phyloP scores from a whole-genome alignment of 2,329 filamentous ascomycete genomes.

The Aspergillus ochraceoroseus region DNA sequence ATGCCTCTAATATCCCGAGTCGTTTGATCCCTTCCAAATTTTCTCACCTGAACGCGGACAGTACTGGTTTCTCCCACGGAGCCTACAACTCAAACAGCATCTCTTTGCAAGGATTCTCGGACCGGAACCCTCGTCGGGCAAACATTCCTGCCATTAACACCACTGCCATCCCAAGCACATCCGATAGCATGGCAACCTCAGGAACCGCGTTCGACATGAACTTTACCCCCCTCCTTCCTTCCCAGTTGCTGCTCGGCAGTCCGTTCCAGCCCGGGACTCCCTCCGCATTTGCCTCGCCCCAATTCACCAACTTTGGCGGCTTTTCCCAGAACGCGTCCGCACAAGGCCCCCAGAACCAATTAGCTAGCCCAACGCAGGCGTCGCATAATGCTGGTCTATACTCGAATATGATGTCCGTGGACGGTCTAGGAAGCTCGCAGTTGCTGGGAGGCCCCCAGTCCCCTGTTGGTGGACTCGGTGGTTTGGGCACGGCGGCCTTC shows the following conservation, averaged over 20 bases:
- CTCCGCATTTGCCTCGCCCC: conserved; percentile 79
- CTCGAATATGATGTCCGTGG: conserved; percentile 79
- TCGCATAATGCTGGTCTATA: conserved; percentile 69
- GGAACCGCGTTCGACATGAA: conserved; percentile 95
- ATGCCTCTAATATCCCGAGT: conserved; percentile 60
- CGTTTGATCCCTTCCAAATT: conserved; percentile 72
- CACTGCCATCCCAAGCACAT: conserved; percentile 55
- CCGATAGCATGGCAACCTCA: conserved; percentile 74
- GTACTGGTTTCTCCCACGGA: conserved; percentile 87
- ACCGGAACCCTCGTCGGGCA: conserved; percentile 73
- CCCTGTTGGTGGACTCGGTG: conserved; percentile 69
- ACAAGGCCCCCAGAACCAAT: conserved; percentile 55
- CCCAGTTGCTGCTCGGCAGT: conserved; percentile 87
- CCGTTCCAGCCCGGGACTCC: conserved; percentile 95
- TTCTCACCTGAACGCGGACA: conserved; percentile 63
- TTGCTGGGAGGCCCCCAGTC: conserved; percentile 79
- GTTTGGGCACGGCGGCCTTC: conserved; percentile 55
- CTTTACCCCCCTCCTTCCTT: conserved; percentile 92
- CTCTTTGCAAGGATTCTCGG: conserved; percentile 70
- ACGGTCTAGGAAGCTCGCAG: conserved; percentile 72
- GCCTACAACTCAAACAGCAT: conserved; percentile 79
- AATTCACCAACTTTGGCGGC: conserved; percentile 78
- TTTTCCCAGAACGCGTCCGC: conserved; percentile 60
- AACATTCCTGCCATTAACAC: conserved; percentile 95
- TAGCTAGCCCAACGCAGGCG: conserved; percentile 70